Conservation (phyloP, 2,329 filamentous ascomycete species). For the Cytospora leucostoma region DNA sequence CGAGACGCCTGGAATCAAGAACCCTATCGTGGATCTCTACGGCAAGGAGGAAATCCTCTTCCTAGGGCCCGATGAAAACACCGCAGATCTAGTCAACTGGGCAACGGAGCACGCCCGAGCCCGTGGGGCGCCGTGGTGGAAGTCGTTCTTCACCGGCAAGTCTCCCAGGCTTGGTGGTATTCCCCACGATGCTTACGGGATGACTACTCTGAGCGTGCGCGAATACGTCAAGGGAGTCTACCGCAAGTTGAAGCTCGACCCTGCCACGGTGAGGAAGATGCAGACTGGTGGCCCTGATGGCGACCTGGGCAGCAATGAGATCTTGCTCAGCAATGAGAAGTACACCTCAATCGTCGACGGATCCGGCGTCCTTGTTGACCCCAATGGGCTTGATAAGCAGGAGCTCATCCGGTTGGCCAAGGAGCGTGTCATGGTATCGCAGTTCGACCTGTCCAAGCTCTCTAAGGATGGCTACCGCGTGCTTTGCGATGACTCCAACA, state of each 20-base stretch:
- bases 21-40: slow-evolving; percentile 93
- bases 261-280: slow-evolving; percentile 83
- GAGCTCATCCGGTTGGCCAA: slow-evolving; percentile 86
- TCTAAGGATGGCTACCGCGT: slow-evolving; percentile 88
- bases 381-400: slow-evolving; percentile 79
- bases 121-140: slow-evolving; percentile 96
- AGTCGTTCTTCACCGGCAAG: slow-evolving; percentile 99
- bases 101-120: slow-evolving; percentile 91
- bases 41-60: slow-evolving; percentile 96
- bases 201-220: slow-evolving; percentile 95
- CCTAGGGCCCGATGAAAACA: slow-evolving; percentile 99
- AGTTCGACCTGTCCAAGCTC: slow-evolving; percentile 84
- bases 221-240: slow-evolving; percentile 97
- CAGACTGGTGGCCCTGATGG: slow-evolving; percentile 97
- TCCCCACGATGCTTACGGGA: slow-evolving; percentile 92
- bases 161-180: slow-evolving; percentile 95
- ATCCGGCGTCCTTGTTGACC: slow-evolving; percentile 90
- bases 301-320: slow-evolving; percentile 96
- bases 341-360: slow-evolving; percentile 97
- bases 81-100: slow-evolving; percentile 95
- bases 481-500: slow-evolving; percentile 84
- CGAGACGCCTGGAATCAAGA: slow-evolving; percentile 94
- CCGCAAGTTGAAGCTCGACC: slow-evolving; percentile 89
- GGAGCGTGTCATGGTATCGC: slow-evolving; percentile 82
- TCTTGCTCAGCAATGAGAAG: slow-evolving; percentile 91